Base-by-base conservation (phyloP, 208 protist species). In the Leishmania lainsoni region DNA sequence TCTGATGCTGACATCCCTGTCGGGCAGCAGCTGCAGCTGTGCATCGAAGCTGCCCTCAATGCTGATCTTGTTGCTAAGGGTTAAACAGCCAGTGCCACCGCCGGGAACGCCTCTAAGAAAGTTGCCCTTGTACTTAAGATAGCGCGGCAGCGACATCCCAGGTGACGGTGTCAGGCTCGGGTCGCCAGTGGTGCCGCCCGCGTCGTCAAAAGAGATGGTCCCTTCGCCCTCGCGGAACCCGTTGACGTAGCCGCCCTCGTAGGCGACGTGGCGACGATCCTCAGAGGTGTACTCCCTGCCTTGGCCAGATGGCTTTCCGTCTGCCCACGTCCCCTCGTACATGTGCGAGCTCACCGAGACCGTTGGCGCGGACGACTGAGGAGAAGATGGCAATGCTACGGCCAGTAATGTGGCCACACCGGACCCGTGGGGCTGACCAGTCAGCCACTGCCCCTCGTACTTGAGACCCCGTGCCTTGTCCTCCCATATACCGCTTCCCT, bases 11-110 rank as follows among this genome's bases (percentile, higher is more conserved):
- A 85, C 58, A 8, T 79, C 45, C 52, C 72, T 49, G 26, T 45
- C 72, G n/a, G 48, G 32, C 39, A 75, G 35, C 17, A 77, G 81
- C 59, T 42, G 76, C 58, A 85, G 63, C 22, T 75, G 89, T 8
- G 90, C 83, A 45, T 87, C 66, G 65, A 97, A 98, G n/a, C 66
- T 61, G n/a, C 94, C 94, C 12, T 87, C 87, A 26, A 98, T 74
- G 0, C 81, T 87, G n/a, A 90, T 92, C n/a, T 92, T 92, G 71
- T 94, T 91, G 26, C 80, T 78, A 17, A 95, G 79, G 26, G 78
- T 86, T 65, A 93, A 87, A 51, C 63, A 81, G 8, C 94, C 94
- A 8, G 59, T 58, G 61, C 81, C 77, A 74, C 87, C 80, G 69
- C 84, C 83, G 1, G 93, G 86, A 5, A 72, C 85, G 17, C 86